phyloP scores from a whole-genome alignment of 495 filamentous ascomycete genomes.

The Podospora tetraspora region DNA sequence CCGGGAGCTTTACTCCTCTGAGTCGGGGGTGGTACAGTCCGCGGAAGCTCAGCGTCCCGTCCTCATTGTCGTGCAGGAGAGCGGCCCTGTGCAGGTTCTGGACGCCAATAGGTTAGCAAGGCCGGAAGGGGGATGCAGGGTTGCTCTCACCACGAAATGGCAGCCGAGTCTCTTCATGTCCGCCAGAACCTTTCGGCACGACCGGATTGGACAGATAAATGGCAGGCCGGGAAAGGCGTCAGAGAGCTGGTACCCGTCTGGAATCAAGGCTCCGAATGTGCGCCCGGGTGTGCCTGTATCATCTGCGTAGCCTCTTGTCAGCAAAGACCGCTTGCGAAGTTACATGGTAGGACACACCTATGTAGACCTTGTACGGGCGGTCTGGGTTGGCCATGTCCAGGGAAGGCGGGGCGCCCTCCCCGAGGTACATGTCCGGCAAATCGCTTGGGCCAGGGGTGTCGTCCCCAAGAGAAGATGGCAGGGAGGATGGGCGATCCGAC shows the following conservation, averaged over 20 bases:
- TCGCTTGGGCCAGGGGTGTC: not conserved
- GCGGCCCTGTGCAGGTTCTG: conserved; percentile 22
- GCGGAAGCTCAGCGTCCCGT: conserved; percentile 32
- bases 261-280: conserved; percentile 20
- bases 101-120: not conserved
- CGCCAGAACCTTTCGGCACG: conserved; percentile 13
- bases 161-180: conserved; percentile 11
- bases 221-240: conserved; percentile 7
- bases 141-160: conserved; percentile 21
- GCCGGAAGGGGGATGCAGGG: not conserved
- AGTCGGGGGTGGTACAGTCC: conserved; percentile 10
- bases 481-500: not conserved
- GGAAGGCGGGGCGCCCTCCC: not conserved
- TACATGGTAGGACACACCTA: conserved; percentile 9
- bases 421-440: not conserved
- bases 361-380: conserved; percentile 23
- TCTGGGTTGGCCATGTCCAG: conserved; percentile 22
- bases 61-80: conserved; percentile 32
- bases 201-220: conserved; percentile 22
- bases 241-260: conserved; percentile 19
- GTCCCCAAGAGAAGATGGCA: not conserved
- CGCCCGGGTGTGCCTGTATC: not conserved
- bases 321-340: no score
- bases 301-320: conserved; percentile 1
- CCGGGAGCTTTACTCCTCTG: conserved; percentile 5